Base-by-base conservation (phyloP, 169 alveolate species). In the Plasmodium adleri region DNA sequence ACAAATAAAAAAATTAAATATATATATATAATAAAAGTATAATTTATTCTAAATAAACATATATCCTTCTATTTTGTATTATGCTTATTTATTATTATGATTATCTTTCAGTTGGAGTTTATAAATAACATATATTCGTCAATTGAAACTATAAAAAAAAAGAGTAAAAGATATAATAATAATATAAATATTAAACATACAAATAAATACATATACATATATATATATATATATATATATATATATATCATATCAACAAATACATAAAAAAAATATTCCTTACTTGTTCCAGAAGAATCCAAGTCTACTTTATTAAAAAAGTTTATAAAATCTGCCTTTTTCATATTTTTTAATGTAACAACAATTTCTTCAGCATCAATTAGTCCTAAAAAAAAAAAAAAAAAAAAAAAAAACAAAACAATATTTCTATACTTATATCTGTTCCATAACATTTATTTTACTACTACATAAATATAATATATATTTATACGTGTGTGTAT, bases 251-350 rank as follows among this genome's bases (percentile, higher is more conserved):
- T 28, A 43, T 26, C 39, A 76, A 63, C 63, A 22, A 76, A 49
- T n/a, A 15, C 49, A 26, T 13, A 49, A 63, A 47, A 47, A 62
- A 13, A 49, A 32, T 17, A 52, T 9, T 52, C 24, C 70, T 15
- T 76, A 76, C 88, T 76, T 43, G 88, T 76, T 76, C 88, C 88
- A 15, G 88, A 76, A 15, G 88, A 76, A 43, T 76, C 56, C n/a
- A 50, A 76, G 43, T 76, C 88, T 24, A 76, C 88, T 47, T 50
- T 64, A 22, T 54, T 64, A 67, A 76, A 76, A 64, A 76, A 80
- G 50, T 56, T 80, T 54, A 80, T 20, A 68, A 80, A 80, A 47
- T 80, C 80, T 32, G 52, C 43, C 32, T 80, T 68, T 67, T 80
- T 80, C 90, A 80, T 80, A 67, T 80, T 67, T 58, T 68, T 80